These are phyloP conservation scores for Moricandia arvensis DNA, from an alignment of 345 rosid genomes.

Conservation along the genomic window DNA sequence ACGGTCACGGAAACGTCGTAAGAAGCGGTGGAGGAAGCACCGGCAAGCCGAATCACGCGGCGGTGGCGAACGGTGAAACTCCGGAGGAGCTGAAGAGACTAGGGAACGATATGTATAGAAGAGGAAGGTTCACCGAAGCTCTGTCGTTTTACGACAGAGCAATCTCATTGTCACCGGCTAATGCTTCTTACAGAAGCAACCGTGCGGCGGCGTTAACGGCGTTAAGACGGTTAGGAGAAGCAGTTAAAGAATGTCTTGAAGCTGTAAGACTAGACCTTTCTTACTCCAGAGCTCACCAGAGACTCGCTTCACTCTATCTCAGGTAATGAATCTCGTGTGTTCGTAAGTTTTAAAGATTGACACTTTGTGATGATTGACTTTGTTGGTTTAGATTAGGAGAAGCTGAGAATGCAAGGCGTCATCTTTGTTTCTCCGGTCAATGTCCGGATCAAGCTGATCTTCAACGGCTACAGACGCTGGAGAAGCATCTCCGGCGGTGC, in stretches of 20 bases:
- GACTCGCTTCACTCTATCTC: conserved; percentile 74
- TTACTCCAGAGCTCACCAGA: conserved; percentile 75
- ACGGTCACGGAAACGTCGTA: conserved; percentile 89
- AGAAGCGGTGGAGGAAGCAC: conserved; percentile 40
- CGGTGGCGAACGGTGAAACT: conserved; percentile 42
- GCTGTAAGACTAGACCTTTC: conserved; percentile 73
- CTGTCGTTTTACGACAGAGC: conserved; percentile 73
- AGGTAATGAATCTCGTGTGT: conserved; percentile 39
- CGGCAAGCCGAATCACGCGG: conserved; percentile 39
- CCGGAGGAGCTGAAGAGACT: conserved; percentile 79
- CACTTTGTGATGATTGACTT: not conserved
- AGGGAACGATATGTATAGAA: conserved; percentile 82
- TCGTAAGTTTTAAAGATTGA: not conserved
- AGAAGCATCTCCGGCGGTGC: conserved; percentile 71
- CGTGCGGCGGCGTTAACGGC: conserved; percentile 87
- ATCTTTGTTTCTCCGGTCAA: conserved; percentile 66
- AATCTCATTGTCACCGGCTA: conserved; percentile 66
- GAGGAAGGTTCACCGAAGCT: conserved; percentile 70
- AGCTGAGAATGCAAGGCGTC: conserved; percentile 64
- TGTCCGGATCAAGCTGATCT: conserved; percentile 65
- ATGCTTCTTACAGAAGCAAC: conserved; percentile 74
- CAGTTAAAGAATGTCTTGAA: conserved; percentile 82
- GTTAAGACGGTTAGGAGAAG: conserved; percentile 66
- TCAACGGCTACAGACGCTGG: conserved; percentile 68
- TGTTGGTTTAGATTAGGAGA: conserved; percentile 66